Evolutionary conservation across 1,139 yeast species (phyloP).

Genomic region (Suhomyces bolitotheri): DNA sequence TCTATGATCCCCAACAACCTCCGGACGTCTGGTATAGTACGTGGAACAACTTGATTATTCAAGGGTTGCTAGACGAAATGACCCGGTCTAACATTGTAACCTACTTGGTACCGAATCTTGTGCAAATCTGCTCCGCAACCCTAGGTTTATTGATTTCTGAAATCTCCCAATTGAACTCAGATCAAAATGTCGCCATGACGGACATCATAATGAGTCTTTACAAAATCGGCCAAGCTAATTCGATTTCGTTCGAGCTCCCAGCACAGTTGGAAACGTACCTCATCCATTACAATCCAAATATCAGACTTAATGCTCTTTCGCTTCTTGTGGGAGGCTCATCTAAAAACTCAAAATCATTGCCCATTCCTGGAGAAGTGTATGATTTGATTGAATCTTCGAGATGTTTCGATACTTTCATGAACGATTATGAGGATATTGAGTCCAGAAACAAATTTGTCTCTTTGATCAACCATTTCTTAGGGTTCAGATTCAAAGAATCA

Average conservation of each 20-base stretch:
- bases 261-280: constrained; percentile 39
- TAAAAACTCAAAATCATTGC: constrained; percentile 52
- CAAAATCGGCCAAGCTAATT: constrained; percentile 58
- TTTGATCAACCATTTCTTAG: constrained; percentile 56
- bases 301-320: constrained; percentile 60
- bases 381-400: constrained; percentile 38
- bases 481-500: constrained; percentile 63
- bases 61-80: constrained; percentile 29
- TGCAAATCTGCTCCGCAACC: constrained; percentile 46
- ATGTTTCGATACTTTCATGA: constrained; percentile 49
- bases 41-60: constrained; percentile 50
- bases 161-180: constrained; percentile 18
- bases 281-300: constrained; percentile 42
- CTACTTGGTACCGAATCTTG: constrained; percentile 63
- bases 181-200: constrained; percentile 34
- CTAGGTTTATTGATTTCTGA: constrained; percentile 31
- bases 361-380: constrained; percentile 48
- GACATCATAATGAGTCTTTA: constrained; percentile 22
- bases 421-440: constrained; percentile 62
- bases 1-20: constrained; percentile 14
- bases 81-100: constrained; percentile 51
- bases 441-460: constrained; percentile 65
- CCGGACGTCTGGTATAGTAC: constrained; percentile 47
- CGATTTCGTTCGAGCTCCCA: constrained; percentile 39
- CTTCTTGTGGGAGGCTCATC: constrained; percentile 55